These are phyloP conservation scores for Metarhizium brunneum DNA, from an alignment of 2,329 filamentous ascomycete species.

Conservation along the genomic window DNA sequence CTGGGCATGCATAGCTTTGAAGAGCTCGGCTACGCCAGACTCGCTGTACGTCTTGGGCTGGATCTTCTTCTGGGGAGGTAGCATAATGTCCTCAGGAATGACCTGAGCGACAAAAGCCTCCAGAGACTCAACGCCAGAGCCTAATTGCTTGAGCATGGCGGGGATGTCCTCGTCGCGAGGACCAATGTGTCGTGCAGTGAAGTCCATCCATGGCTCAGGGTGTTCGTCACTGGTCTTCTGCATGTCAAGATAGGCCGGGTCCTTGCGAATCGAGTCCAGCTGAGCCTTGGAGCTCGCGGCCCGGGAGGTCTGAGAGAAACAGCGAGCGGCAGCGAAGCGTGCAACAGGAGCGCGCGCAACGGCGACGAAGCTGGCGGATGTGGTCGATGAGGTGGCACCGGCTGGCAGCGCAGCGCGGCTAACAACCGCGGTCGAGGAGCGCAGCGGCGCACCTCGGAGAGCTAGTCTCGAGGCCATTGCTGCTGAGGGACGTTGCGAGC, in stretches of 20 bases:
- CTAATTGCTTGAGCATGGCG: conserved; percentile 72
- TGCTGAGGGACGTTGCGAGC: background rate
- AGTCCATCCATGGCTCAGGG: conserved; percentile 28
- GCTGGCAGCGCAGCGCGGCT: conserved; percentile 2
- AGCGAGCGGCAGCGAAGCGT: conserved; percentile 4
- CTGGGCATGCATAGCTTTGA: conserved; percentile 27
- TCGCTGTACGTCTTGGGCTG: conserved; percentile 47
- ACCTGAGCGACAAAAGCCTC: conserved; percentile 83
- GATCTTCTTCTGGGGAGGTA: conserved; percentile 16
- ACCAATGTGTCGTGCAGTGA: conserved; percentile 79
- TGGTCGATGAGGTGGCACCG: background rate
- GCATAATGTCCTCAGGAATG: conserved; percentile 66
- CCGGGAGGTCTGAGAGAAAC: conserved; percentile 10
- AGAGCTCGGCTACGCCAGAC: conserved; percentile 11
- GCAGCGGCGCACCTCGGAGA: conserved; percentile 14
- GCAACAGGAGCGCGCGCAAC: conserved; percentile 5
- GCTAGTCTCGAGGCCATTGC: conserved; percentile 19
- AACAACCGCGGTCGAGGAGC: conserved; percentile 9
- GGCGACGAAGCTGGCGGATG: conserved; percentile 1
- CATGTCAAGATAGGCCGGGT: conserved; percentile 16
- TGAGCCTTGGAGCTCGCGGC: conserved; percentile 7
- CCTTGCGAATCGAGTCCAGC: conserved; percentile 10
- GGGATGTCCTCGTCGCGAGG: conserved; percentile 60
- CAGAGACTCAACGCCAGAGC: conserved; percentile 62
- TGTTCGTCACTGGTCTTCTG: conserved; percentile 11